Conservation (phyloP, 2,329 filamentous ascomycete species). For the Ascochyta rabiei region DNA sequence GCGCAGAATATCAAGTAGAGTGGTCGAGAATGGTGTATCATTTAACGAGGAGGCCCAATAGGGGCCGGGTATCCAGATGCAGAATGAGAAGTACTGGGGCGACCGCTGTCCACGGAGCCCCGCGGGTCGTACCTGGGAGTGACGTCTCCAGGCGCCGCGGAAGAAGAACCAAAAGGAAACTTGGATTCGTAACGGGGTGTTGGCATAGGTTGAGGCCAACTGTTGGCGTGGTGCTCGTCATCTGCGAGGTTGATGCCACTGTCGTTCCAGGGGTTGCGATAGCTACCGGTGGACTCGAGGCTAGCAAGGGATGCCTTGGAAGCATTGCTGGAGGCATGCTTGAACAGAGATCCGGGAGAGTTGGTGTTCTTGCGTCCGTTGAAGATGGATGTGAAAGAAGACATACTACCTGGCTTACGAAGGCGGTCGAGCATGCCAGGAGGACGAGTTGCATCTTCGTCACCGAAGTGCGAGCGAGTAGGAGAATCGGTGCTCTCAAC, state of each 20-base stretch:
- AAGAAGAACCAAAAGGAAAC: conserved; percentile 64
- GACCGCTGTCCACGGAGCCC: conserved; percentile 87
- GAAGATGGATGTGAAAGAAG: conserved; percentile 93
- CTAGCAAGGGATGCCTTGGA: conserved; percentile 96
- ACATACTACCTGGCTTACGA: conserved; percentile 92
- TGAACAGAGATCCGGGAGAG: conserved; percentile 80
- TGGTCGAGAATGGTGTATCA: conserved; percentile 45
- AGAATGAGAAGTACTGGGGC: conserved; percentile 93
- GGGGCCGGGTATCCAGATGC: conserved; percentile 96
- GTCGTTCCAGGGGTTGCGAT: conserved; percentile 98
- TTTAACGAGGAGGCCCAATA: conserved; percentile 88
- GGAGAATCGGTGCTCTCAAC: conserved; percentile 82
- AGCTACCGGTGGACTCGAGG: conserved; percentile 93
- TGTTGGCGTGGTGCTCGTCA: conserved; percentile 64
- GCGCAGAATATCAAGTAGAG: conserved; percentile 40
- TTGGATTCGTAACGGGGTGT: conserved; percentile 60
- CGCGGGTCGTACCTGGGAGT: conserved; percentile 84
- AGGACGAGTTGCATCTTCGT: conserved; percentile 69
- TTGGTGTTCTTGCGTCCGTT: conserved; percentile 93
- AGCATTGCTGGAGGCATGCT: conserved; percentile 80
- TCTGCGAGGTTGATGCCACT: conserved; percentile 93
- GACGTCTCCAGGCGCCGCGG: conserved; percentile 70
- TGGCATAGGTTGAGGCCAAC: conserved; percentile 45
- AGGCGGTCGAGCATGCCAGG: conserved; percentile 84
- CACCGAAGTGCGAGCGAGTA: conserved; percentile 81